Evolutionary conservation across 441 rosid species (phyloP), one percentile per base, ranked within the genome.

Genomic region (Euphorbia schlechtendalii): DNA sequence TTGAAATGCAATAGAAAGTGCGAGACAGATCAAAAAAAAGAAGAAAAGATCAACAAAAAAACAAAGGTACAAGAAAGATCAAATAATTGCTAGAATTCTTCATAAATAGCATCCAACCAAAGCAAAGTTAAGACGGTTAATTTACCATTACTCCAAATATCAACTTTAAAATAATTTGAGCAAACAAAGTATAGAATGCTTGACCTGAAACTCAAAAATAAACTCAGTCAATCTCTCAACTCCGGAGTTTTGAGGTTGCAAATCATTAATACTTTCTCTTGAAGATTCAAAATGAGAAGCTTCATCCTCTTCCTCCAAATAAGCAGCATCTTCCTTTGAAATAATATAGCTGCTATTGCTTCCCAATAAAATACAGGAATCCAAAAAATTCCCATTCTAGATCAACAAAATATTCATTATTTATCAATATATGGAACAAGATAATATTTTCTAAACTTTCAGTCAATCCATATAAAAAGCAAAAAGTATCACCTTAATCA

Each of bases 331-430:
- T 78, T 81, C 85, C 78, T 63, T 76, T 5, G 78, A 81, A 68
- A 86, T 91, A 70, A 85, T 82, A 74, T 95, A 95, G 70, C 96
- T 72, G 79, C 98, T 91, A 71, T 76, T 71, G 72, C 90, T 80
- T 78, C 97, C 97, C 77, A 95, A 82, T 52, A 74, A 80, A 75
- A 91, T 76, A 71, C 96, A 89, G 36, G 99, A 95, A 83, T 91
- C 99, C 82, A 95, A 78, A 74, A 70, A 84, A 68, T 80, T 82
- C 67, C 98, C 98, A 68, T 88, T 86, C 99, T 95, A 78, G 71
- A 77, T 34, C 68, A 77, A 58, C 14, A 71, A 18, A 59, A 43
- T 41, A 36, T 49, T 51, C 48, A 62, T 57, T 49, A 63, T 55
- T 64, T 10, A 49, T 68, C 54, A 73, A 64, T 45, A 63, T 18